Conservation (phyloP, 2,329 filamentous ascomycete genomes). For the Ceratocystiopsis brevicomis region DNA sequence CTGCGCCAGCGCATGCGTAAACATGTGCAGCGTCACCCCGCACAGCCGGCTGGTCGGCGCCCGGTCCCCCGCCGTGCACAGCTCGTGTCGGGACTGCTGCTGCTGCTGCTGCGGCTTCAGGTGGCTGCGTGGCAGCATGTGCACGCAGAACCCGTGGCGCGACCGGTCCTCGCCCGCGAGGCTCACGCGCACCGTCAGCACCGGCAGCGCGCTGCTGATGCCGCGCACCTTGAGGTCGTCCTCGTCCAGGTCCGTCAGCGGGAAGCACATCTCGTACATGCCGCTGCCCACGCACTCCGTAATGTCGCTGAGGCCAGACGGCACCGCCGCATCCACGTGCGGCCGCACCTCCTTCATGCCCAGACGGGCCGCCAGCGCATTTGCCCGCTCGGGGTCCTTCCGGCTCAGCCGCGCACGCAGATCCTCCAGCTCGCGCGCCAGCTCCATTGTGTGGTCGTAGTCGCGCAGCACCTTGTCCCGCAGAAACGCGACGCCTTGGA, state of each 20-base stretch:
- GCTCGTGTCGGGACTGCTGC: slow-evolving; percentile 1
- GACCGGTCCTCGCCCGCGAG: background rate
- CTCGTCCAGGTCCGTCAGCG: slow-evolving; percentile 7
- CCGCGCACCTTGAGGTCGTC: slow-evolving; percentile 7
- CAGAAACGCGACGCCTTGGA: background rate
- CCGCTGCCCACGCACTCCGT: slow-evolving; percentile 8
- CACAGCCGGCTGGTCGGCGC: slow-evolving; percentile 5
- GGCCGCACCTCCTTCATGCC: slow-evolving; percentile 7
- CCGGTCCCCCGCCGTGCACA: background rate
- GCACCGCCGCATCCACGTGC: slow-evolving; percentile 6
- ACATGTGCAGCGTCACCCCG: slow-evolving; percentile 7
- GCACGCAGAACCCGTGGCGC: slow-evolving; percentile 11
- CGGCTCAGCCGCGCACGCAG: slow-evolving; percentile 6
- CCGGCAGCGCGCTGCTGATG: slow-evolving; percentile 7
- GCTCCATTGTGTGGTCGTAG: background rate
- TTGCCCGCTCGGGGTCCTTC: slow-evolving; percentile 3
- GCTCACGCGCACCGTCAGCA: slow-evolving; percentile 10
- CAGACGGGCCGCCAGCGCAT: slow-evolving; percentile 2
- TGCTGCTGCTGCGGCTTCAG: slow-evolving; percentile 1
- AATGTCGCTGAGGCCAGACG: slow-evolving; percentile 7
- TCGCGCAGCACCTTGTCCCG: slow-evolving; percentile 6
- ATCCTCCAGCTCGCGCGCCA: slow-evolving; percentile 7
- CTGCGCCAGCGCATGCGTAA: slow-evolving; percentile 10
- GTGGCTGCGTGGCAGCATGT: slow-evolving; percentile 7
- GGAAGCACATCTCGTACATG: slow-evolving; percentile 12